Evolutionary conservation across 495 filamentous ascomycete species (phyloP).

Genomic region (Penicillium steckii): DNA sequence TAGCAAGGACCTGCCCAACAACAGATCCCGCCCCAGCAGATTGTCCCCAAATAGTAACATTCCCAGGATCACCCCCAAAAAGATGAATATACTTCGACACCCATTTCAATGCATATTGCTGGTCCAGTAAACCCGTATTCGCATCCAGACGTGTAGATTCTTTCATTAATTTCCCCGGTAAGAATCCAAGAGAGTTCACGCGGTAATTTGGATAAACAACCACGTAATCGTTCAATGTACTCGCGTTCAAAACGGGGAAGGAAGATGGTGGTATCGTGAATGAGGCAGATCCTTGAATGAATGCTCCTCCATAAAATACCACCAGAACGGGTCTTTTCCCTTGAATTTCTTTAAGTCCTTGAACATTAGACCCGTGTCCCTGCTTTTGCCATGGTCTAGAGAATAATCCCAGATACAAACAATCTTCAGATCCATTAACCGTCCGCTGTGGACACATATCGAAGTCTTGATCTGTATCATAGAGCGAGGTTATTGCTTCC

Average conservation of each 20-base stretch:
- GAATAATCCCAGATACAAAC: conserved; percentile 59
- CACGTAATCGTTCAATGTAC: conserved; percentile 45
- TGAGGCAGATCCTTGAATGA: conserved; percentile 56
- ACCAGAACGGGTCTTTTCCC: conserved; percentile 56
- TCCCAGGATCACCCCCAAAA: conserved; percentile 49
- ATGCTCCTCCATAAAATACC: conserved; percentile 61
- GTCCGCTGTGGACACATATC: conserved; percentile 59
- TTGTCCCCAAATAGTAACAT: conserved; percentile 54
- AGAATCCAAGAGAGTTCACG: conserved; percentile 58
- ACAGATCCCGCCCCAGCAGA: conserved; percentile 58
- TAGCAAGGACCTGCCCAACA: conserved; percentile 53
- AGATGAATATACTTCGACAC: conserved; percentile 51
- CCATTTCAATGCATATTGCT: conserved; percentile 53
- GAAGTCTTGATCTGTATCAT: conserved; percentile 56
- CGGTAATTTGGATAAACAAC: conserved; percentile 56
- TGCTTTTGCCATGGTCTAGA: conserved; percentile 57
- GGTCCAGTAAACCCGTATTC: conserved; percentile 50
- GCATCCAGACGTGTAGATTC: conserved; percentile 46
- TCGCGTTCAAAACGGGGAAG: conserved; percentile 56
- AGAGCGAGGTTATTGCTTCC: conserved; percentile 40
- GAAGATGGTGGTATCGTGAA: conserved; percentile 53
- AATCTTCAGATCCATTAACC: conserved; percentile 61
- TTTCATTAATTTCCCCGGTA: conserved; percentile 52
- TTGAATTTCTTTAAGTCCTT: no score
- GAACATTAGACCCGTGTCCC: no score